Conservation (phyloP, 2,329 filamentous ascomycete species). For the Tympanopsis confertula region DNA sequence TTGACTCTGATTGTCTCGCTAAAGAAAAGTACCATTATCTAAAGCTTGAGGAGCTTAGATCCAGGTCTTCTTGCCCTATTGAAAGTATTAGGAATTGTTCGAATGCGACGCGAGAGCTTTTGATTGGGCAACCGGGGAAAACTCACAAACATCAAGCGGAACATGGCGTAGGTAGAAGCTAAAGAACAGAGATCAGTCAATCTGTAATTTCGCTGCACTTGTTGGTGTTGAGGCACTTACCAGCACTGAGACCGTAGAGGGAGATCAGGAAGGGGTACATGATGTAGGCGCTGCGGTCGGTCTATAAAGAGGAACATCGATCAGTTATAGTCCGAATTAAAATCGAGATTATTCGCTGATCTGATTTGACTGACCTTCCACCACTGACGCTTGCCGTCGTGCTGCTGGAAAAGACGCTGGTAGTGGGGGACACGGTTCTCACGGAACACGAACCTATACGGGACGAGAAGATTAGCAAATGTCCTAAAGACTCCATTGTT, state of each 20-base stretch:
- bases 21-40: too few relatives aligned
- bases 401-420: conserved; percentile 54
- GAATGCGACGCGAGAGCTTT: conserved; percentile 27
- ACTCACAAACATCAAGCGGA: conserved; percentile 28
- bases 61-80: conserved; percentile 55
- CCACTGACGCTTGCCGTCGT: conserved; percentile 58
- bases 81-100: conserved; percentile 9
- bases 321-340: too few relatives aligned
- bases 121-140: conserved; percentile 7
- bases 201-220: too few relatives aligned
- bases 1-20: too few relatives aligned
- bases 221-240: conserved; percentile 20
- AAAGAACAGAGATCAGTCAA: conserved; percentile 7
- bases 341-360: too few relatives aligned
- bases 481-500: background rate
- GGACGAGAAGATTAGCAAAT: background rate
- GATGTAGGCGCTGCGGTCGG: conserved; percentile 41
- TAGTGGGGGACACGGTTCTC: conserved; percentile 58
- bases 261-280: conserved; percentile 48
- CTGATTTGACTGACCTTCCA: conserved; percentile 56
- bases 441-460: conserved; percentile 40
- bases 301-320: conserved; percentile 18
- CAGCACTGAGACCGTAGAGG: conserved; percentile 31
- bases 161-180: conserved; percentile 26
- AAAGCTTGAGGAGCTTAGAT: conserved; percentile 21